Evolutionary conservation across 306 rosid genomes (phyloP).

Genomic region (Quercus bicolor): DNA sequence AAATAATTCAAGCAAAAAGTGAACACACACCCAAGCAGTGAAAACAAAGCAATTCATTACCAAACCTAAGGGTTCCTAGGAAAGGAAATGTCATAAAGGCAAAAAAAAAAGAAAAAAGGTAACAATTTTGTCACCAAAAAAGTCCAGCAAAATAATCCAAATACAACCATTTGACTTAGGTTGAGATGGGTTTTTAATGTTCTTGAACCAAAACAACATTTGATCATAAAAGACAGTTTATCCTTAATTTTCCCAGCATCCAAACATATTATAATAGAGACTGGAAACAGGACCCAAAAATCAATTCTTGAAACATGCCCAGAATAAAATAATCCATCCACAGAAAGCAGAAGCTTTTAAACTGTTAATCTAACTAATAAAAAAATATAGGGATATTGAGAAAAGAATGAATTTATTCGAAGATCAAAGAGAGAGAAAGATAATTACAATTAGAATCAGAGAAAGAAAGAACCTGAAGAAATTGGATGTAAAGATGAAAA

Average conservation of each 20-base stretch:
- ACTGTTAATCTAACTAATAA: neutral
- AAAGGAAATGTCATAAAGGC: neutral
- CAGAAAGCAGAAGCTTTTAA: neutral
- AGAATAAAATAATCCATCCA: neutral
- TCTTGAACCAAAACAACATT: neutral
- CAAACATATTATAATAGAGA: neutral
- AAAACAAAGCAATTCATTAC: neutral
- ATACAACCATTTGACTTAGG: neutral
- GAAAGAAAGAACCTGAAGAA: conserved; percentile 8
- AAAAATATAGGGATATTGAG: neutral
- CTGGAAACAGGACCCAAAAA: neutral
- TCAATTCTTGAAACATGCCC: neutral
- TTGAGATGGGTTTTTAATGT: neutral
- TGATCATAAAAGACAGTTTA: too few species aligned
- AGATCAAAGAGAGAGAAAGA: neutral
- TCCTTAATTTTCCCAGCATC: conserved; percentile 6
- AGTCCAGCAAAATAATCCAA: neutral
- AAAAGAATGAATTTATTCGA: neutral
- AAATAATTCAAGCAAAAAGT: conserved; percentile 7
- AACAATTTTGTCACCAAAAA: neutral
- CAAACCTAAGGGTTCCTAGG: neutral
- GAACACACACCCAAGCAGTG: neutral
- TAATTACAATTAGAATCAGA: neutral
- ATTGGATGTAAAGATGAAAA: neutral
- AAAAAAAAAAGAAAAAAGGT: neutral